Evolutionary conservation across 164 flowering plant species (phyloP).

Genomic region (Warburgia ugandensis): DNA sequence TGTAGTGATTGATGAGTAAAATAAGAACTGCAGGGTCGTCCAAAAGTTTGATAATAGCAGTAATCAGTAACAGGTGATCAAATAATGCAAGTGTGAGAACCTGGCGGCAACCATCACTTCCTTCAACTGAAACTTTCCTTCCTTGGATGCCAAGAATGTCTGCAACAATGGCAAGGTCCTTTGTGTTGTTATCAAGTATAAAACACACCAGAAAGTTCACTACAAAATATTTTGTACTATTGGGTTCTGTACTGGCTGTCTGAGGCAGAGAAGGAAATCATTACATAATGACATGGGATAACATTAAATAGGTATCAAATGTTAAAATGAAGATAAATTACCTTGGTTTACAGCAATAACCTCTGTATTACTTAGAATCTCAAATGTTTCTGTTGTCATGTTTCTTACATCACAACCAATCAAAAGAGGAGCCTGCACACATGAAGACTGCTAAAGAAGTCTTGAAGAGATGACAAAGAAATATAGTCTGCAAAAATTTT

Average conservation of each 20-base stretch:
- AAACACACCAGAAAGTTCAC: not conserved
- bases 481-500: too few species aligned
- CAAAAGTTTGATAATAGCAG: not conserved
- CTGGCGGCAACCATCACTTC: slow-evolving; percentile 63
- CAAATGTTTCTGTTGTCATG: slow-evolving; percentile 68
- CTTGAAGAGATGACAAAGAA: not conserved
- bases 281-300: not conserved
- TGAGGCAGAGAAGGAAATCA: not conserved
- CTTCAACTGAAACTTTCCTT: slow-evolving; percentile 57
- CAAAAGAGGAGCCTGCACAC: slow-evolving; percentile 83
- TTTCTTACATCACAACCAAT: slow-evolving; percentile 96
- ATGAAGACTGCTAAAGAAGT: not conserved
- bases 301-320: not conserved
- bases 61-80: not conserved
- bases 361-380: slow-evolving; percentile 72
- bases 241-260: not conserved
- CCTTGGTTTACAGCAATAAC: slow-evolving; percentile 96
- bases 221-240: not conserved
- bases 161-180: slow-evolving; percentile 20
- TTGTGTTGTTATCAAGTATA: not conserved
- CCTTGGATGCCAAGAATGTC: slow-evolving; percentile 93
- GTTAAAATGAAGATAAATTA: slow-evolving; percentile 11
- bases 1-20: not conserved
- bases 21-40: too few species aligned
- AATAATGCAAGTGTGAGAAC: slow-evolving; percentile 22